Base-by-base conservation (phyloP, 1,139 yeast genomes). In the Magnusiomyces fungicola region DNA sequence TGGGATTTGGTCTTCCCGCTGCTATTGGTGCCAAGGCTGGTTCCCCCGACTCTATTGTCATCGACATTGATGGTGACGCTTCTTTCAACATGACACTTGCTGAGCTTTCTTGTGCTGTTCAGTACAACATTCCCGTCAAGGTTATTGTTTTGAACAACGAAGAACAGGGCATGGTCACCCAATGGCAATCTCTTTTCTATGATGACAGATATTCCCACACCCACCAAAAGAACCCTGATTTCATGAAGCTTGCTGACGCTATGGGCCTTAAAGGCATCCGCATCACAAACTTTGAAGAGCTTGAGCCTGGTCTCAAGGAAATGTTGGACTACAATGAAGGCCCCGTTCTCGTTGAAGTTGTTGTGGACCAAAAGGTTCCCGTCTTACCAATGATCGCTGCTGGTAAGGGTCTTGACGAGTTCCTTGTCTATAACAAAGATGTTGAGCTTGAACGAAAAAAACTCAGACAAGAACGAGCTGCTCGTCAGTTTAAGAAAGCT, bases 151-250 rank as follows among this genome's bases (percentile, higher is more conserved):
- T 92, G 65, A 92, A 92, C 70, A 92, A 92, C 68, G 97, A 90
- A 73, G 98, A 92, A 73, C 98, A 92, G 74, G 98, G 98, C 66
- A 92, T 92, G 98, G 98, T 92, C 52, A 92, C 97, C 21, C 98
- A 92, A 71, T 92, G 98, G 98, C 98, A 92, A 73, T 85, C 96
- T 18, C 75, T 92, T 56, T 92, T 92, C 74, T 92, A 92, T 71
- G 96, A 92, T 69, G 92, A 92, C 70, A 83, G 98, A 72, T 92
- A 87, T 68, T 78, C 97, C 10, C 97, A 92, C 71, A 90, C 98
- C 21, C 97, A 92, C 72, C 98, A 92, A 72, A 68, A 79, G 57
- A 90, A 90, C 70, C 98, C 98, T 50, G 83, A 92, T 68, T 92
- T 90, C 66, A 80, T 87, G 78, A 86, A 85, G 68, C 76, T 92